A percentile compares a stretch with the other conserved stretches of the same genome.
phyloP scores from a whole-genome alignment of 2,329 filamentous ascomycete genomes.

The Daldinia eschscholtzii region DNA sequence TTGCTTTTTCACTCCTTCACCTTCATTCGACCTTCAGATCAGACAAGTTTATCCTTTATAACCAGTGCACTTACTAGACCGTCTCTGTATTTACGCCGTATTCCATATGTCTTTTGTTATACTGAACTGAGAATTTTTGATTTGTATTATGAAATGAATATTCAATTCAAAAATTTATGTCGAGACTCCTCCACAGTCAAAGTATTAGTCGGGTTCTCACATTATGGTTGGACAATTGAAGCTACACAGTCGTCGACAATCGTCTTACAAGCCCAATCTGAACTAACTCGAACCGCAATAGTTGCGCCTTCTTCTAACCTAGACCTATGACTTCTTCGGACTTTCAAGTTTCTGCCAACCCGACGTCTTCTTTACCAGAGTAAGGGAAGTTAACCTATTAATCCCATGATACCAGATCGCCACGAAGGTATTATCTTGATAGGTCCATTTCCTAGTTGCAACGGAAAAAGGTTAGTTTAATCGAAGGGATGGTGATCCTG shows the following conservation, averaged over 20 bases:
- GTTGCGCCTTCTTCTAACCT: neutral
- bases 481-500: conserved; percentile 35
- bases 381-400: neutral
- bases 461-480: conserved; percentile 26
- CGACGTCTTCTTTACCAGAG: neutral
- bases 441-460: conserved; percentile 12
- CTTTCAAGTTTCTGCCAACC: neutral
- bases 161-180: too few species aligned
- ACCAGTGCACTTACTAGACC: neutral
- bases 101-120: neutral
- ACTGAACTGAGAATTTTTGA: neutral
- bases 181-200: neutral
- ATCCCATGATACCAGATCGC: conserved; percentile 1
- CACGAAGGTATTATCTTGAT: neutral
- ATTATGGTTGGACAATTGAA: neutral
- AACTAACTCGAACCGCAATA: neutral
- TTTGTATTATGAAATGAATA: neutral
- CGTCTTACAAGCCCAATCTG: neutral
- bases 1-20: neutral
- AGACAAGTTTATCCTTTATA: neutral
- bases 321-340: neutral
- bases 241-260: neutral
- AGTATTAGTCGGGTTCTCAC: neutral
- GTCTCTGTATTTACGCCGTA: neutral
- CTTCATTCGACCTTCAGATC: conserved; percentile 1